Base-by-base conservation (phyloP, 2,329 filamentous ascomycete species). In the Paecilomyces sp. region DNA sequence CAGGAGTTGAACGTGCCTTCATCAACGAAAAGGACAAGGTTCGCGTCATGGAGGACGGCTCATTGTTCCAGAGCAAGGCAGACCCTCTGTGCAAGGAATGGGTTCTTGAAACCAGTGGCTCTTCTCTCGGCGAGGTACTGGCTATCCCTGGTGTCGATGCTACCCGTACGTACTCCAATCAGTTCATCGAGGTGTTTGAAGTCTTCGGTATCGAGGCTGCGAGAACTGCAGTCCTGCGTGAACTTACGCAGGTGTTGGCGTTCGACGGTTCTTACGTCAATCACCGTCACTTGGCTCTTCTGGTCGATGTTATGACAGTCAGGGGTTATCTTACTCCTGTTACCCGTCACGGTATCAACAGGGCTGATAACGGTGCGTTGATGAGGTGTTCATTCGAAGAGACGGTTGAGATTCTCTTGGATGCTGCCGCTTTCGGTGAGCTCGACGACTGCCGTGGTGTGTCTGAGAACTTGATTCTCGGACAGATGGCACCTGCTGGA, bases 311-410 rank as follows among this genome's bases (percentile, higher is more conserved):
- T 64, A 99, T 99, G 94, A 97, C 92, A 30, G 92, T 95, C 69
- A 86, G 94, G 69, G 94, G 94, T 66, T 88, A 89, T 68, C 88
- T 99, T 70, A 96, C 96, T 76, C 93, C 94, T 13, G 93, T 99
- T 64, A 99, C 94, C 59, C 90, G 94, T 77, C 94, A 99, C 73
- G 94, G 94, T 79, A 99, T 99, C 80, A 99, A 99, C 80, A 88
- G 94, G 69, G 91, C 93, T 28, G 94, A 99, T 72, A 99, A 95
- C 63, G 94, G 94, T 81, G 95, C 94, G 9, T 83, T 99, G 69
- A 99, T 99, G 94, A 89, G 94, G 75, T 99, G 95, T 82, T 99
- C 94, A 1, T 99, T 99, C 78, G 94, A 99, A 78, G 95, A 99
- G 76, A 99, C 94, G 0, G 94, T 99, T 50, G 95, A 99, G 73